Evolutionary conservation across 164 flowering plant genomes (phyloP).

Genomic region (Liriodendron chinense): DNA sequence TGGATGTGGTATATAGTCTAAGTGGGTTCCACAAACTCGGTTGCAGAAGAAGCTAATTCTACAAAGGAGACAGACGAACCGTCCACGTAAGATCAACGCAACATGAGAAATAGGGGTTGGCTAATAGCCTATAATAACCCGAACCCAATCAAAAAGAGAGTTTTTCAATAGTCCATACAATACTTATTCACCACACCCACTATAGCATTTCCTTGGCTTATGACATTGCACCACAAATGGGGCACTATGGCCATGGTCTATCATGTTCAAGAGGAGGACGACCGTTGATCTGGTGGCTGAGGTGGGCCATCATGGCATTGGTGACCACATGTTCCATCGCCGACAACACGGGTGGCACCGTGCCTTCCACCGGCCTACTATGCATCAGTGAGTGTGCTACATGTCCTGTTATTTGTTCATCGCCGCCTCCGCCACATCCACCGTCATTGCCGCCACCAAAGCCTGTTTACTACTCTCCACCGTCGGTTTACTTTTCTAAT

Average conservation of each 20-base stretch:
- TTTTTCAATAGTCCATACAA: slow-evolving; percentile 4
- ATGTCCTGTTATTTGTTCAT: slow-evolving; percentile 57
- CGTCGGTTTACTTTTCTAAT: slow-evolving; percentile 8
- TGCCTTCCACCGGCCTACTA: slow-evolving; percentile 29
- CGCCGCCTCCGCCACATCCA: slow-evolving; percentile 37
- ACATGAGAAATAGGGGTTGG: neutral
- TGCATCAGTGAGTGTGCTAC: slow-evolving; percentile 62
- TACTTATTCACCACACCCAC: neutral
- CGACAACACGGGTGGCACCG: slow-evolving; percentile 15
- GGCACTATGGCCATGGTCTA: neutral
- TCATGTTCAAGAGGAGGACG: slow-evolving; percentile 7
- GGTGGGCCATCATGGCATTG: slow-evolving; percentile 14
- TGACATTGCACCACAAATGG: slow-evolving; percentile 18
- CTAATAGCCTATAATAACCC: slow-evolving; percentile 3
- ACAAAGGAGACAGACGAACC: neutral
- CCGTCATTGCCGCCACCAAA: slow-evolving; percentile 17
- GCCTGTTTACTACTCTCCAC: slow-evolving; percentile 12
- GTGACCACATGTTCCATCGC: slow-evolving; percentile 12
- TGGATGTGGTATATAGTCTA: no score
- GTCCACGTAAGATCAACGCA: neutral
- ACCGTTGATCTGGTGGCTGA: neutral
- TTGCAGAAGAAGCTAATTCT: neutral
- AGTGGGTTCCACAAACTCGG: neutral
- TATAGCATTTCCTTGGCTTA: neutral
- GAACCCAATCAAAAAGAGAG: slow-evolving; percentile 8